phyloP scores from a whole-genome alignment of 2,329 filamentous ascomycete genomes.

The Colletotrichum sp. region DNA sequence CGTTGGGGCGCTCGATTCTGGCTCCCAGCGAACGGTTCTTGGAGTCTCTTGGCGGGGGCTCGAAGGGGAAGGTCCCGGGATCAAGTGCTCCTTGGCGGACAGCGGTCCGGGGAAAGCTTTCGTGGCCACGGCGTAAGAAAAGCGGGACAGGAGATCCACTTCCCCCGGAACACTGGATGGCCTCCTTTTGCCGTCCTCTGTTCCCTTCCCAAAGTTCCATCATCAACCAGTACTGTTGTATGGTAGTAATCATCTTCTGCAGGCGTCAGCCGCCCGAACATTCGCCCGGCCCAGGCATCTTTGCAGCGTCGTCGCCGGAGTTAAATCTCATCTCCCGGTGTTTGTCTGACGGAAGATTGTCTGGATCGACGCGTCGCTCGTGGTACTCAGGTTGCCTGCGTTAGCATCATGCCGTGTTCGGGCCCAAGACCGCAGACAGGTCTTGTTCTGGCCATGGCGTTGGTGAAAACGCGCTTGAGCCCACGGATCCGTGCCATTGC shows the following conservation, averaged over 20 bases:
- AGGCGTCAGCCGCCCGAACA: rapidly evolving
- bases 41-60: conserved; percentile 13
- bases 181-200: neutral
- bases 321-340: neutral
- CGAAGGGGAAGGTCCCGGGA: conserved; percentile 19
- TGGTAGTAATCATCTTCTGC: neutral
- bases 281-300: neutral
- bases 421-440: neutral
- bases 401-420: neutral
- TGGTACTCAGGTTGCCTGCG: neutral
- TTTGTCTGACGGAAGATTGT: neutral
- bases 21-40: neutral
- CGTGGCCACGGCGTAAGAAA: neutral
- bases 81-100: conserved; percentile 11
- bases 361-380: neutral
- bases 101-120: conserved; percentile 19
- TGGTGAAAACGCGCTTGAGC: rapidly evolving
- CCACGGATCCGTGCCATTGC: neutral
- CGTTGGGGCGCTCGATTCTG: neutral
- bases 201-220: neutral
- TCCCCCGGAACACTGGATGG: neutral
- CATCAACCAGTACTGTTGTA: neutral
- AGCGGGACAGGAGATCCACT: neutral
- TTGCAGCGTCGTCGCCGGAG: neutral
- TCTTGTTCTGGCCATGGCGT: rapidly evolving